Conservation (phyloP, 73 alveolate species). For the Paramecium caudatum region DNA sequence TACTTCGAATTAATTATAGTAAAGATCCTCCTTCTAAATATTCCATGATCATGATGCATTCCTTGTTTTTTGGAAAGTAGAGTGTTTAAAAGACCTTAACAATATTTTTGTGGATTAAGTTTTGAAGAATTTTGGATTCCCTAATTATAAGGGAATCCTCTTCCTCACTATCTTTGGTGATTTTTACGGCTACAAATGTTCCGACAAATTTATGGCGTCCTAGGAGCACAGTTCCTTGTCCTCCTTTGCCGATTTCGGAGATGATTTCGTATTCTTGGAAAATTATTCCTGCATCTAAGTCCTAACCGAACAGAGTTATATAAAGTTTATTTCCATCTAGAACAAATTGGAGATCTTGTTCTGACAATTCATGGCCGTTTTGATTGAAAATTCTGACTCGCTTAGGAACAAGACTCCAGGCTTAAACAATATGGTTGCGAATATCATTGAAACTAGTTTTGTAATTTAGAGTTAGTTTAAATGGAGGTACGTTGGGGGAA, state of each 20-base stretch:
- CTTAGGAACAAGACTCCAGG: conserved; percentile 32
- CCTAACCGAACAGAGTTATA: conserved; percentile 56
- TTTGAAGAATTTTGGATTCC: conserved; percentile 24
- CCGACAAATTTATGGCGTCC: conserved; percentile 1
- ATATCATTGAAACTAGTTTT: conserved; percentile 35
- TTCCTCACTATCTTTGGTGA: conserved; percentile 7
- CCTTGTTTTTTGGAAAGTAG: background rate
- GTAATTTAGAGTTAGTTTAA: conserved; percentile 1
- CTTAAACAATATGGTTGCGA: conserved; percentile 32
- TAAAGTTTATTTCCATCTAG: conserved; percentile 42
- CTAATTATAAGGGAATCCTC: conserved; percentile 19
- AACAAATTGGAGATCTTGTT: conserved; percentile 48
- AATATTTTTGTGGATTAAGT: background rate
- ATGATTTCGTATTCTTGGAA: conserved; percentile 11
- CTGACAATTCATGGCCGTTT: conserved; percentile 26
- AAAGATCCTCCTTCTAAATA: conserved; percentile 30
- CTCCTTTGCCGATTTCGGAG: conserved; percentile 45
- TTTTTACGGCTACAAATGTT: background rate
- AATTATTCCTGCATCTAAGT: conserved; percentile 31
- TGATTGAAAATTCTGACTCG: conserved; percentile 20
- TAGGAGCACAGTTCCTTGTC: conserved; percentile 27
- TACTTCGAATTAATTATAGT: conserved; percentile 10
- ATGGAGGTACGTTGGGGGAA: conserved; percentile 25
- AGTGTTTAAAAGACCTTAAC: conserved; percentile 22
- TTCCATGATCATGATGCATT: conserved; percentile 12